Evolutionary conservation across 2,329 filamentous ascomycete genomes (phyloP), one percentile per base, ranked within the genome.

Genomic region (Coniella lustricola): DNA sequence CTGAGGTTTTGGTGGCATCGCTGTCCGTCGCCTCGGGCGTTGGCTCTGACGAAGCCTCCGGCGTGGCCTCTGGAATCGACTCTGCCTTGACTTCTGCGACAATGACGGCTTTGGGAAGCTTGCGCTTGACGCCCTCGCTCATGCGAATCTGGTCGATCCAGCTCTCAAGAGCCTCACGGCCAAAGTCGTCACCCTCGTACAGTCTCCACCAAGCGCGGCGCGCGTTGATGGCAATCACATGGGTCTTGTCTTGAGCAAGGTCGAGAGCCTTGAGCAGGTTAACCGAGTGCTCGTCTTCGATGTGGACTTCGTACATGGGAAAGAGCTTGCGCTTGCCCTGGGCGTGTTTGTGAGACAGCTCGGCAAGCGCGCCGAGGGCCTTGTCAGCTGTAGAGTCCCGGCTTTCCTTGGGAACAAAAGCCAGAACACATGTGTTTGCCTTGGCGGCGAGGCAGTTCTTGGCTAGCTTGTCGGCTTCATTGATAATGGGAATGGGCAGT

Each of bases 131-230:
- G 2, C 88, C 86, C 62, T 97, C 91, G 45, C 90, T 88, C 74
- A 98, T 77, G 33, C 89, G 83, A 54, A 97, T 89, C n/a, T 80
- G 76, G 60, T 98, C 93, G 51, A 98, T 80, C 89, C 91, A 98
- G 53, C 72, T 71, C 69, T 95, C 88, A 25, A 98, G 71, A 21
- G 75, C 77, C 46, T 77, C 72, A 20, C 74, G 62, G 47, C 77
- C 79, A 38, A 81, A 82, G 37, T 77, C 70, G 3, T 39, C 60
- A 7, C 76, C 80, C 41, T 79, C 69, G 64, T 87, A 93, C 50
- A 77, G 79, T 59, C 85, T 84, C 79, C 84, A 94, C 93, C 93
- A 98, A 36, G 79, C 77, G 46, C 90, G 82, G 60, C 90, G 89
- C 29, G 80, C 85, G 65, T 96, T 96, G 51, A 95, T 65, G 14